These are phyloP conservation scores for Conticribra weissflogii DNA, from an alignment of 108 stramenopile genomes.

Conservation along the genomic window DNA sequence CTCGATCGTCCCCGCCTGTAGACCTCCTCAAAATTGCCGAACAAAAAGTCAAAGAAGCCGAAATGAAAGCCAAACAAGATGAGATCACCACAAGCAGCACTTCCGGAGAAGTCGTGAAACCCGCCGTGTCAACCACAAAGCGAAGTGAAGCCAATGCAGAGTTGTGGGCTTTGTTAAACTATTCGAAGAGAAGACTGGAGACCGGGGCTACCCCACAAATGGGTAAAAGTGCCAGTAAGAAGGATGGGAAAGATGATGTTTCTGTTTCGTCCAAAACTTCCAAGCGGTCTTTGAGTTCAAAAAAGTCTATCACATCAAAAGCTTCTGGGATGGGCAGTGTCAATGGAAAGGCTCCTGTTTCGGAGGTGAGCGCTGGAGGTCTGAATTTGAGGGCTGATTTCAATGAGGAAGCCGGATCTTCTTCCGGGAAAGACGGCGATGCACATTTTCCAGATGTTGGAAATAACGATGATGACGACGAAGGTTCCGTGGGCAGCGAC, in stretches of 20 bases:
- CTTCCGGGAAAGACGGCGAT: no score
- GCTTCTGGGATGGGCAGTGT: constrained; percentile 17
- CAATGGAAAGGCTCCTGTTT: constrained; percentile 1
- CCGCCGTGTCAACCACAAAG: constrained; percentile 23
- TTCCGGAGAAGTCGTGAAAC: constrained; percentile 28
- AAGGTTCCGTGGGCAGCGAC: constrained; percentile 36
- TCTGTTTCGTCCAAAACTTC: background rate
- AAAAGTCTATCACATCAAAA: constrained; percentile 38
- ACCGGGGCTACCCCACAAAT: constrained; percentile 41
- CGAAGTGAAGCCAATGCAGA: constrained; percentile 44
- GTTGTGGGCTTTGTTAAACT: constrained; percentile 51
- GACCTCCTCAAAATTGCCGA: constrained; percentile 30
- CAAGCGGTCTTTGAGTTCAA: constrained; percentile 30
- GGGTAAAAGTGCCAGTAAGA: constrained; percentile 27
- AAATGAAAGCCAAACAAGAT: constrained; percentile 39
- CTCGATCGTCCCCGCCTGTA: constrained; percentile 15
- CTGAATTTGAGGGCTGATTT: background rate
- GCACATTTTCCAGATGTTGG: constrained; percentile 31
- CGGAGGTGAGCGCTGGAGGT: constrained; percentile 22
- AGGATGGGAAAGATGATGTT: constrained; percentile 7
- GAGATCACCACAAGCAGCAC: constrained; percentile 40
- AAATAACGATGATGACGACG: constrained; percentile 32
- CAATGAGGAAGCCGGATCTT: background rate
- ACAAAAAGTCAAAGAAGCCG: constrained; percentile 39
- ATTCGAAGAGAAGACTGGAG: constrained; percentile 48